Evolutionary conservation across 768 basidiomycete genomes (phyloP), one percentile per base, ranked within the genome.

Genomic region (Hydnomerulius pinastri): DNA sequence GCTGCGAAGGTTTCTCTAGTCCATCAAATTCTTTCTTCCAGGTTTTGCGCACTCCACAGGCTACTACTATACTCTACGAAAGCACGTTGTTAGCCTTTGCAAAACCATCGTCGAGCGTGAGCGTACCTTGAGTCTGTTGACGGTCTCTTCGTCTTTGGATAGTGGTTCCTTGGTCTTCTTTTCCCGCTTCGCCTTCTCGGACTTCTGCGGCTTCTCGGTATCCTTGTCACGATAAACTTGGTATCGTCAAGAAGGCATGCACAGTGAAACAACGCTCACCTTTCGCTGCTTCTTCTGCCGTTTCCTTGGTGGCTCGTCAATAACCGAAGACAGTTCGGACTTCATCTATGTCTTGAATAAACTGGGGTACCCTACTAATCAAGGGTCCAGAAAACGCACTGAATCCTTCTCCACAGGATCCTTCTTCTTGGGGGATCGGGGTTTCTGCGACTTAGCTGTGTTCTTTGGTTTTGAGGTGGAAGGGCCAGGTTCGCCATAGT

Each of bases 1-100:
- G 88, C 41, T 83, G 78, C 2, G 73, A 74, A 0, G 84, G 75
- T 8, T 71, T 73, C 36, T 80, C 77, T 32, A 82, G 61, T 48
- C 75, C 84, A 57, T 81, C 69, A 57, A 92, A 86, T 48, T 90
- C 79, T 62, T 81, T 89, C 8, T 78, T 75, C 90, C 90, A 93
- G 6, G 79, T 72, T 65, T 85, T 91, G 50, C 88, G 82, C 15
- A 87, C 76, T 6, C 90, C 90, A 55, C 91, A 92, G 2, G 87
- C 86, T 12, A 78, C 65, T 1, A 93, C 81, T 12, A 88, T 67
- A 13, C 82, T 73, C 90, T 91, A 12, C 13, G 24, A 36, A 40
- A 36, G 48, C 28, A 51, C 6, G 10, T 12, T 4, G 20, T 51
- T 27, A 53, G 13, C 18, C 32, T 18, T 25, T 25, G 50, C 7